These are phyloP conservation scores for Uncinocarpus reesii DNA, from an alignment of 2,329 filamentous ascomycete genomes.

Conservation along the genomic window DNA sequence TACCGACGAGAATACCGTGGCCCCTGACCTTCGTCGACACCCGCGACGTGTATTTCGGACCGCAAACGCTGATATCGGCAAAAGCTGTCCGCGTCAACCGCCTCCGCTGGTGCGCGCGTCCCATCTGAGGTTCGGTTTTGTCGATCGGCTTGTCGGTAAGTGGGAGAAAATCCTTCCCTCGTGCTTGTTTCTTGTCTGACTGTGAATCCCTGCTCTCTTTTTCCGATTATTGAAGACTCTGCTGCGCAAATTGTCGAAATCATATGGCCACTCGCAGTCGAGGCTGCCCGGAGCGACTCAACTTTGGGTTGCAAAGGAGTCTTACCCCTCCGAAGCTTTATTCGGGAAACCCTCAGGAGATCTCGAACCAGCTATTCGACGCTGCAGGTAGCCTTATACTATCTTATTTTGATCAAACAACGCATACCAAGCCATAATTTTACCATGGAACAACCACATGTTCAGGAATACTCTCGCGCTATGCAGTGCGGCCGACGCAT, in stretches of 20 bases:
- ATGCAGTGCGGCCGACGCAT: slow-evolving; percentile 94
- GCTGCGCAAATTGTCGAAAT: slow-evolving; percentile 94
- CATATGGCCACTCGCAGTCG: slow-evolving; percentile 88
- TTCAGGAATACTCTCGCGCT: slow-evolving; percentile 61
- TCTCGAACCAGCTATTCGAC: slow-evolving; percentile 97
- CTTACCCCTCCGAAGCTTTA: slow-evolving; percentile 84
- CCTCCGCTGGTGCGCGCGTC: slow-evolving; percentile 73
- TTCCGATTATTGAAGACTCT: slow-evolving; percentile 57
- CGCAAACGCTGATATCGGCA: slow-evolving; percentile 37
- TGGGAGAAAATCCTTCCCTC: slow-evolving; percentile 19
- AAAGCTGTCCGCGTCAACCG: slow-evolving; percentile 51
- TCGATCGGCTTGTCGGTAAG: slow-evolving; percentile 97
- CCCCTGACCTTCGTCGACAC: slow-evolving; percentile 38
- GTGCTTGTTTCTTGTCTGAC: slow-evolving; percentile 26
- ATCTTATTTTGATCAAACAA: slow-evolving; percentile 84
- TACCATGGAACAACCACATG: slow-evolving; percentile 71
- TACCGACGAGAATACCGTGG: slow-evolving; percentile 28
- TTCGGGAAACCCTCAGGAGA: slow-evolving; percentile 89
- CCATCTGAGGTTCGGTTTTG: slow-evolving; percentile 88
- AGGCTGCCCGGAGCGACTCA: slow-evolving; percentile 61
- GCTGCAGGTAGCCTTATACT: slow-evolving; percentile 91
- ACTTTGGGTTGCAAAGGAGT: slow-evolving; percentile 59
- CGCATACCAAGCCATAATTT: slow-evolving; percentile 76
- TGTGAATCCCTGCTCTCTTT: not conserved
- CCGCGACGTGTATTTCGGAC: slow-evolving; percentile 45